A percentile compares a stretch with the other conserved stretches of the same genome.
phyloP scores from a whole-genome alignment of 2,329 filamentous ascomycete genomes.

The Exophiala spinifera region DNA sequence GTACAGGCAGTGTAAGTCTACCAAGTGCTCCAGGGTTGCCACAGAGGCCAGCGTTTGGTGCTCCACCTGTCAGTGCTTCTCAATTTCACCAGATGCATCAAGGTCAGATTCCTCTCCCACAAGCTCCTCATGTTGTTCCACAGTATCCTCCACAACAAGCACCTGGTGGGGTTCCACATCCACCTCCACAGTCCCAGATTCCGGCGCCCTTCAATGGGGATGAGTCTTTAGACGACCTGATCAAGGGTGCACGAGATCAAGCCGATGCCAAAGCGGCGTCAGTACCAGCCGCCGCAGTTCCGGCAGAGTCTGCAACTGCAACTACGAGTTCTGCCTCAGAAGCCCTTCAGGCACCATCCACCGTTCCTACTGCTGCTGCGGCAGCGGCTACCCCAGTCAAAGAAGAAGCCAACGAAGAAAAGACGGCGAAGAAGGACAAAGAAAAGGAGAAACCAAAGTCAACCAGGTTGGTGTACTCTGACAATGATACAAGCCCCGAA shows the following conservation, averaged over 20 bases:
- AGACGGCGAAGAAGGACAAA: slow-evolving; percentile 59
- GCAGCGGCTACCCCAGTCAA: slow-evolving; percentile 23
- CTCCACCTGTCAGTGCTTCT: slow-evolving; percentile 51
- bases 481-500: slow-evolving; percentile 77
- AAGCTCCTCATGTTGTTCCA: slow-evolving; percentile 28
- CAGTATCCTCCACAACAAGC: slow-evolving; percentile 22
- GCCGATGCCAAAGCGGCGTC: slow-evolving; percentile 36
- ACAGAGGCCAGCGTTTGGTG: slow-evolving; percentile 58
- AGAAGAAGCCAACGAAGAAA: slow-evolving; percentile 53
- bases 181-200: slow-evolving; percentile 22
- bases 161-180: slow-evolving; percentile 10
- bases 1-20: slow-evolving; percentile 54
- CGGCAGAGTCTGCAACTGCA: not conserved
- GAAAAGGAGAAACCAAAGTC: slow-evolving; percentile 63
- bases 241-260: slow-evolving; percentile 47
- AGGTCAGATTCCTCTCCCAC: slow-evolving; percentile 43
- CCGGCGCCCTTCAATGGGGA: slow-evolving; percentile 8
- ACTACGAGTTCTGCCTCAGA: no score
- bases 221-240: slow-evolving; percentile 48
- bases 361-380: slow-evolving; percentile 17
- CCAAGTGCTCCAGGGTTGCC: slow-evolving; percentile 58
- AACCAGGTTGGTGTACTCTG: slow-evolving; percentile 73
- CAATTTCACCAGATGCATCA: slow-evolving; percentile 58
- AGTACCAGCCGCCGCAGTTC: slow-evolving; percentile 27
- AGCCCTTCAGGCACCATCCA: slow-evolving; percentile 6